These are phyloP conservation scores for Chlorella sp. DNA, from an alignment of 139 green algal species.

Conservation along the genomic window DNA sequence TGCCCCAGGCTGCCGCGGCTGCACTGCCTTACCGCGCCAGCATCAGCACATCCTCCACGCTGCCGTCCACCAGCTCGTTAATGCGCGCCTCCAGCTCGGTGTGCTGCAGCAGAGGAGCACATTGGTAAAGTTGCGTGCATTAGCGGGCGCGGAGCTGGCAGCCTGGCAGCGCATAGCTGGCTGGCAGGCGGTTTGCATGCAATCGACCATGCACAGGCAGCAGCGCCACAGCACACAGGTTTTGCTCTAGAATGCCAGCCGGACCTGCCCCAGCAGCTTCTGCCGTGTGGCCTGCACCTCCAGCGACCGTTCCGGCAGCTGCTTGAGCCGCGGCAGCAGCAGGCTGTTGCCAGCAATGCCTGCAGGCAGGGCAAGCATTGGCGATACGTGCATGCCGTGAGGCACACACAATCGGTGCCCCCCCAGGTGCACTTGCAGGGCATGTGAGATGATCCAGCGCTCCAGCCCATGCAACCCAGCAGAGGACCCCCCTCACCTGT, in stretches of 20 bases:
- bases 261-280: slow-evolving; percentile 78
- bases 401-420: too few relatives aligned
- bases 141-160: background rate
- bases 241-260: too few relatives aligned
- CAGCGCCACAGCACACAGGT: too few relatives aligned
- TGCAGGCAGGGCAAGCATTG: slow-evolving; percentile 11
- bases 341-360: slow-evolving; percentile 60
- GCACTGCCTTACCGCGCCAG: slow-evolving; percentile 60
- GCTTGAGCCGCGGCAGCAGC: slow-evolving; percentile 85
- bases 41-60: slow-evolving; percentile 78
- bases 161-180: too few relatives aligned
- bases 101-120: slow-evolving; percentile 41
- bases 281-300: slow-evolving; percentile 74
- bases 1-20: too few relatives aligned
- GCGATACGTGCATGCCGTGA: too few relatives aligned
- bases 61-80: slow-evolving; percentile 57
- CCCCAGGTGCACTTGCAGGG: too few relatives aligned
- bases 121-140: too few relatives aligned
- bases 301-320: slow-evolving; percentile 71
- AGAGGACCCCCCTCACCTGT: background rate
- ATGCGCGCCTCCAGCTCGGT: slow-evolving; percentile 47
- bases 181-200: too few relatives aligned
- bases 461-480: background rate
- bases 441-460: too few relatives aligned
- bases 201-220: too few relatives aligned